A percentile compares a stretch with the other conserved stretches of the same genome.
These are phyloP conservation scores for Stemphylium lycopersici DNA, from an alignment of 2,329 filamentous ascomycete genomes.

Conservation along the genomic window DNA sequence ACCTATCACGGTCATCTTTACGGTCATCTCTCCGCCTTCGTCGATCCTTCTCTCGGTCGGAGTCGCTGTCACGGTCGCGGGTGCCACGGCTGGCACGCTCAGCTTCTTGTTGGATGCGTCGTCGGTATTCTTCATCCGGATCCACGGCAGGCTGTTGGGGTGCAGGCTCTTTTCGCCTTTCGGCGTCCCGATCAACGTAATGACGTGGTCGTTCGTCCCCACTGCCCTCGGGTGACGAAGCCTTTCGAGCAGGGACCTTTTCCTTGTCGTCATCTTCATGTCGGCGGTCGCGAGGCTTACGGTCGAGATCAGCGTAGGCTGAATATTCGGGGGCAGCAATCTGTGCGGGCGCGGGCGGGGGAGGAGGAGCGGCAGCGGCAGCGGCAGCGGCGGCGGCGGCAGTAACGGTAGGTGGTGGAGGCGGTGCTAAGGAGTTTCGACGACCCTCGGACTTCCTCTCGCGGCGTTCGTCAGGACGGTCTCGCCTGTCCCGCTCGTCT, in stretches of 20 bases:
- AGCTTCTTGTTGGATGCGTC: constrained; percentile 54
- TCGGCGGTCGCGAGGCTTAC: constrained; percentile 39
- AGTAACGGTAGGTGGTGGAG: constrained; percentile 26
- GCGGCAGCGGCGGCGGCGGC: no score
- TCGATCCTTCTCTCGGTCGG: constrained; percentile 44
- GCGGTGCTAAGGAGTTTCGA: constrained; percentile 23
- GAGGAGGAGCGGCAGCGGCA: constrained; percentile 16
- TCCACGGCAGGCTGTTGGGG: constrained; percentile 46
- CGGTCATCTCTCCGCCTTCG: constrained; percentile 45
- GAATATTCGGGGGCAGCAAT: constrained; percentile 20
- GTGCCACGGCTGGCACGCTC: constrained; percentile 43
- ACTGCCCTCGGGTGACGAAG: constrained; percentile 42
- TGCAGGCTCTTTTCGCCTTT: constrained; percentile 41
- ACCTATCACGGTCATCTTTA: neutral
- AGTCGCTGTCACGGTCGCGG: constrained; percentile 39
- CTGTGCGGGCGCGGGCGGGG: constrained; percentile 13
- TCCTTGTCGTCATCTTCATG: constrained; percentile 42
- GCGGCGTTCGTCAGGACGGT: constrained; percentile 36
- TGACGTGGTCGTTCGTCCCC: constrained; percentile 45
- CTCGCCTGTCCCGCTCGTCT: constrained; percentile 39
- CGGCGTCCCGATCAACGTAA: constrained; percentile 45
- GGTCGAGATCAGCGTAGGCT: constrained; percentile 32
- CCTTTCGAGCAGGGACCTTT: constrained; percentile 30
- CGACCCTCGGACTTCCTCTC: constrained; percentile 27
- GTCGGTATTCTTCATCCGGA: constrained; percentile 59